These are phyloP conservation scores for Fremontodendron californicum DNA, from an alignment of 345 rosid species.

Conservation along the genomic window DNA sequence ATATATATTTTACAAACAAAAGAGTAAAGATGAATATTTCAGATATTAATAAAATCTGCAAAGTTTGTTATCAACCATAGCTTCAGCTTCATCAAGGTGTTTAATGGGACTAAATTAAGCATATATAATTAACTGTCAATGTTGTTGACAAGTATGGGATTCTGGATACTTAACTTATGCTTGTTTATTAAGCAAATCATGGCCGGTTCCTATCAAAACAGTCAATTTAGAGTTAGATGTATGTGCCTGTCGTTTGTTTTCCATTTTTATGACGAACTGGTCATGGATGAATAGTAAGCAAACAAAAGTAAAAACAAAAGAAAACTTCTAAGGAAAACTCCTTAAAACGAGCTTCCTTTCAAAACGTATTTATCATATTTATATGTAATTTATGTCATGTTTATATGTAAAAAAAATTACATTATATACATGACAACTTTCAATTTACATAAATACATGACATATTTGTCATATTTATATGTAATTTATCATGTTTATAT, in stretches of 20 bases:
- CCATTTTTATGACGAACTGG: background rate
- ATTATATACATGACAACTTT: no score
- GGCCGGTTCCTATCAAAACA: constrained; percentile 18
- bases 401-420: no score
- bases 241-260: background rate
- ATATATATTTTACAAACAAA: no score
- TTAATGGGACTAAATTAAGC: background rate
- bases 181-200: constrained; percentile 14
- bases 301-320: no score
- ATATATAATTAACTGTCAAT: background rate
- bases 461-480: no score
- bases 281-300: constrained; percentile 17
- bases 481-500: no score
- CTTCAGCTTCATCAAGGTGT: background rate
- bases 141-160: background rate
- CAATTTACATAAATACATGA: constrained; percentile 28
- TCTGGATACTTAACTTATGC: background rate
- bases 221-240: constrained; percentile 35
- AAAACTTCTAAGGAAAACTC: no score
- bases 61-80: background rate
- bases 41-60: background rate
- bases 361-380: no score
- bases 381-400: no score
- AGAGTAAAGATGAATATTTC: no score
- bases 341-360: no score